Percentiles rank a stretch among this genome's conserved stretches.
Conservation (phyloP, 257 asterid genomes). For the Cruciata laevipes region DNA sequence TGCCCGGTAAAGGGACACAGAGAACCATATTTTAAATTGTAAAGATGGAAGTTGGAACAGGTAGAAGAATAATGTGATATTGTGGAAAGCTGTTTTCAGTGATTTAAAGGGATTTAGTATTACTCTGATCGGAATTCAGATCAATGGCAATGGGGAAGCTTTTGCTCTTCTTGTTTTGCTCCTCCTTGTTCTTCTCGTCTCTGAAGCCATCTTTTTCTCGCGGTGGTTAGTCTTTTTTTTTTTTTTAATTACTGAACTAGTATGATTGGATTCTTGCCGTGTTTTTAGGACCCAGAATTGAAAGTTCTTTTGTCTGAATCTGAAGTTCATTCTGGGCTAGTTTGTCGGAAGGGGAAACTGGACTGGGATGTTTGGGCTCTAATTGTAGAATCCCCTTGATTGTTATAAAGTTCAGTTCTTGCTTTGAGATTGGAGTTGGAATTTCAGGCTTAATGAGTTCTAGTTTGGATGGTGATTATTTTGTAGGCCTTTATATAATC, state of each 20-base stretch:
- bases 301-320: background rate
- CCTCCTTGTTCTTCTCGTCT: slow-evolving; percentile 31
- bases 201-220: slow-evolving; percentile 39
- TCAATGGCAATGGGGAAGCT: slow-evolving; percentile 23
- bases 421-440: background rate
- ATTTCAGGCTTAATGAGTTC: background rate
- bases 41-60: slow-evolving; percentile 7
- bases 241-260: background rate
- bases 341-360: slow-evolving; percentile 1
- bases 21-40: background rate
- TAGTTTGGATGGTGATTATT: background rate
- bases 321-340: background rate
- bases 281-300: slow-evolving; percentile 11
- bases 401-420: background rate
- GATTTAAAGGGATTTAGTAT: background rate
- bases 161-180: slow-evolving; percentile 26
- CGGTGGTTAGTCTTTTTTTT: slow-evolving; percentile 9
- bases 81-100: background rate
- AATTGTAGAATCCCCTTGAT: background rate
- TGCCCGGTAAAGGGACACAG: background rate
- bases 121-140: slow-evolving; percentile 5
- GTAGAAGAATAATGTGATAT: slow-evolving; percentile 21
- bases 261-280: background rate
- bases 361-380: background rate
- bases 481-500: background rate